Evolutionary conservation across 192 early-diverging fungal species (phyloP), one percentile per base, ranked within the genome.

Genomic region (Entomortierella lignicola): DNA sequence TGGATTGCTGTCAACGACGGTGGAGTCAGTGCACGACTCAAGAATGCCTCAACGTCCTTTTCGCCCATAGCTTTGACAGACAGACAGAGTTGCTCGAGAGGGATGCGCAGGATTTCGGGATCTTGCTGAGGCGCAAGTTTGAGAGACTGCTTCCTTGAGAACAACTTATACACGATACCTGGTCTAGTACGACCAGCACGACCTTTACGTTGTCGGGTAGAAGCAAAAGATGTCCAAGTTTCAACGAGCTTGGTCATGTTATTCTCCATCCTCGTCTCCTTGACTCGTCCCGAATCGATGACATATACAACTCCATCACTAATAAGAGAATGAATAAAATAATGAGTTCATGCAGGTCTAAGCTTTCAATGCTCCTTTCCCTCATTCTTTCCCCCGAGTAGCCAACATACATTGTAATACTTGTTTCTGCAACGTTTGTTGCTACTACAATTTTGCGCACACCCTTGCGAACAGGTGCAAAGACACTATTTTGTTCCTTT

Each of bases 81-180:
- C 54, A 94, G 66, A 43, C 94, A 94, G 17, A 95, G 85, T 54
- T 96, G 94, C 60, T 96, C 93, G 10, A 97, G 73, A n/a, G 96
- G 94, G 41, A 89, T 84, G 17, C 94, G 84, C 32, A 91, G 63
- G 30, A 97, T 90, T 80, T 97, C 96, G 13, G 95, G 94, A 32
- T 85, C 86, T 12, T 87, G 81, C 25, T 92, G 84, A 25, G 87
- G 84, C 86, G 92, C 90, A 37, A 85, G 32, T 8, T 79, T 79
- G 41, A 69, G 60, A n/a, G 75, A 79, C 29, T 79, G 75, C 21
- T 70, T 79, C 8, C 84, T 85, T 1, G 90, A 82, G 62, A 91
- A 92, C 32, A 97, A 58, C 31, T 92, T 89, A 70, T 84, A 96
- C 58, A 93, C 95, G 4, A 89, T 83, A 31, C 96, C 96, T 4